Conservation (phyloP, 164 flowering plant species). For the Annona cherimola region DNA sequence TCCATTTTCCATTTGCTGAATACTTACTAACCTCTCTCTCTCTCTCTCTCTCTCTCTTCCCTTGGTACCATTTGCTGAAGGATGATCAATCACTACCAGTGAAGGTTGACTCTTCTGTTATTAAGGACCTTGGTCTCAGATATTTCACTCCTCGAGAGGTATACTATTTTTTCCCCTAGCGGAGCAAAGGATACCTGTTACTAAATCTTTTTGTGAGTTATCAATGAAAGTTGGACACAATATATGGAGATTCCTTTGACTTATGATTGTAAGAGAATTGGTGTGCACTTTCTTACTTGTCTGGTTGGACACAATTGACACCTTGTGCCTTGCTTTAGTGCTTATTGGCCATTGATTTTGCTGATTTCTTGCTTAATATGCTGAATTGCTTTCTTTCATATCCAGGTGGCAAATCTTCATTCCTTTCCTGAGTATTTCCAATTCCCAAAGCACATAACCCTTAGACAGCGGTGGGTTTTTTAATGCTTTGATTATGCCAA, state of each 20-base stretch:
- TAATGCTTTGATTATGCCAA: constrained; percentile 1
- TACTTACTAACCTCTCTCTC: background rate
- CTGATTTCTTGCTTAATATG: background rate
- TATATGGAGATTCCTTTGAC: background rate
- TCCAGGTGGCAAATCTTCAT: constrained; percentile 91
- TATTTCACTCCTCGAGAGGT: constrained; percentile 99
- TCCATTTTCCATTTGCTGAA: background rate
- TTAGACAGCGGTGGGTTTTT: constrained; percentile 63
- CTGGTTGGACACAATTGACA: background rate
- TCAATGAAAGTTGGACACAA: background rate
- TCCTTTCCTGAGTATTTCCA: constrained; percentile 76
- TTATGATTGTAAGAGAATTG: background rate
- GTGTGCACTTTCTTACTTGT: background rate
- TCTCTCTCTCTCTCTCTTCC: background rate
- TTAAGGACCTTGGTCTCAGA: constrained; percentile 65
- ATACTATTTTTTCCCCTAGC: constrained; percentile 1
- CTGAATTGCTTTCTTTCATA: background rate
- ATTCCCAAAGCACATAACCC: constrained; percentile 68
- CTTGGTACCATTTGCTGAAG: background rate
- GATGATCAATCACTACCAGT: constrained; percentile 32
- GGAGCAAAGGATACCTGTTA: background rate
- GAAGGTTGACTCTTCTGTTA: constrained; percentile 33
- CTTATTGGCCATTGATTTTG: background rate
- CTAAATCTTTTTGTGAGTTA: background rate
- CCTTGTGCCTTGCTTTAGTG: background rate